These are phyloP conservation scores for Onygenales sp. DNA, from an alignment of 2,329 filamentous ascomycete genomes.

Conservation along the genomic window DNA sequence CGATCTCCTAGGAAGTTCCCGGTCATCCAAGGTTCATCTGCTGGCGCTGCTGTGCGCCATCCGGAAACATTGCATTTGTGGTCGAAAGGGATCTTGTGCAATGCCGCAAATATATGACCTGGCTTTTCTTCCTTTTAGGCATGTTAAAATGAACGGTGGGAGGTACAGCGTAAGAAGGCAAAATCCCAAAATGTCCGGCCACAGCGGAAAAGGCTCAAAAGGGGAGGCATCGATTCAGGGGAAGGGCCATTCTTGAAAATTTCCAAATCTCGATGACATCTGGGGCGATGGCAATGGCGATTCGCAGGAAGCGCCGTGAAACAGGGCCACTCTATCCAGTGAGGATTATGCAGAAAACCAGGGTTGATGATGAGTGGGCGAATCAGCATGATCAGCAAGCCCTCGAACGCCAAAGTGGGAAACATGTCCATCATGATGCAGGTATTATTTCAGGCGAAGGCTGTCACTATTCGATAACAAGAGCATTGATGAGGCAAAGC, in stretches of 20 bases:
- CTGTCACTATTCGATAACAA: too few species aligned
- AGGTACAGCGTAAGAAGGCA: neutral
- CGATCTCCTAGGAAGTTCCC: constrained; percentile 1
- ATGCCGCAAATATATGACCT: neutral
- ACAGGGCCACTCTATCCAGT: neutral
- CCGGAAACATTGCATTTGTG: constrained; percentile 1
- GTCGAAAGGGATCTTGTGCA: neutral
- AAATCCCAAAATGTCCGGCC: neutral
- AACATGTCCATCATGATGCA: neutral
- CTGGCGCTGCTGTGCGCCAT: constrained; percentile 4
- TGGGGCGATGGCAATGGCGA: neutral
- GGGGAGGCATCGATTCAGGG: neutral
- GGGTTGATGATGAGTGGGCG: neutral
- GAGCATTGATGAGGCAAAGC: neutral
- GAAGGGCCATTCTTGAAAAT: neutral
- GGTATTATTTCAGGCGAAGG: neutral
- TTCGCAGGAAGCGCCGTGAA: neutral
- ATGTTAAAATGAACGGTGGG: neutral
- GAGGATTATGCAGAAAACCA: neutral
- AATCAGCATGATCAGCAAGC: neutral
- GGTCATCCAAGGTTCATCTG: constrained; percentile 2
- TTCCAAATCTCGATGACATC: neutral
- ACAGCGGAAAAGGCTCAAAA: neutral
- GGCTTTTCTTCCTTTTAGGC: neutral
- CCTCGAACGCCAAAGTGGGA: neutral